Evolutionary conservation across 2,329 filamentous ascomycete species (phyloP).

Genomic region (Ophiostoma ulmi): DNA sequence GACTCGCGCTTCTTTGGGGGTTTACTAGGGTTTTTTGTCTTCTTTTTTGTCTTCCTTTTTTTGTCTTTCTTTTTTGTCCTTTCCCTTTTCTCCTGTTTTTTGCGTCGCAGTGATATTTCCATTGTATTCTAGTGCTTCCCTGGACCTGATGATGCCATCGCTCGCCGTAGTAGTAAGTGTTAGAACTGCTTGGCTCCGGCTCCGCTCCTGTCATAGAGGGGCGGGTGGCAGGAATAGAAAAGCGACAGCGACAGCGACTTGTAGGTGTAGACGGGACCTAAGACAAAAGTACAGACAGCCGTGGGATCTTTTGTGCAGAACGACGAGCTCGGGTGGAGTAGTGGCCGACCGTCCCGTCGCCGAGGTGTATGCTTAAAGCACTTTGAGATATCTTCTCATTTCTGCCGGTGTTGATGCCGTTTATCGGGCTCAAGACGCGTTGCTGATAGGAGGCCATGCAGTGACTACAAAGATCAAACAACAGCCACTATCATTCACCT

Average conservation of each 20-base stretch:
- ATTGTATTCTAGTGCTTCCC: background rate
- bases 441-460: background rate
- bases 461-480: background rate
- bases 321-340: background rate
- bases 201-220: conserved; percentile 9
- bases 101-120: background rate
- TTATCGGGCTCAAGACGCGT: too few species aligned
- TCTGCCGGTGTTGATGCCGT: too few species aligned
- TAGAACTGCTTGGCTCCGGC: background rate
- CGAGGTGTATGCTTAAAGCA: background rate
- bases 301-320: conserved; percentile 6
- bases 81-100: background rate
- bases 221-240: background rate
- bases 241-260: background rate
- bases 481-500: background rate
- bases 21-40: background rate
- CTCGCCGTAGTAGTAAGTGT: background rate
- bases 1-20: background rate
- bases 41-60: background rate
- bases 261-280: background rate
- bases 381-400: background rate
- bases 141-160: background rate
- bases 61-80: background rate
- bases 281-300: background rate
- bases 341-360: background rate